Evolutionary conservation across 129 eudicot species (phyloP).

Genomic region (Pulicaria dysenterica): DNA sequence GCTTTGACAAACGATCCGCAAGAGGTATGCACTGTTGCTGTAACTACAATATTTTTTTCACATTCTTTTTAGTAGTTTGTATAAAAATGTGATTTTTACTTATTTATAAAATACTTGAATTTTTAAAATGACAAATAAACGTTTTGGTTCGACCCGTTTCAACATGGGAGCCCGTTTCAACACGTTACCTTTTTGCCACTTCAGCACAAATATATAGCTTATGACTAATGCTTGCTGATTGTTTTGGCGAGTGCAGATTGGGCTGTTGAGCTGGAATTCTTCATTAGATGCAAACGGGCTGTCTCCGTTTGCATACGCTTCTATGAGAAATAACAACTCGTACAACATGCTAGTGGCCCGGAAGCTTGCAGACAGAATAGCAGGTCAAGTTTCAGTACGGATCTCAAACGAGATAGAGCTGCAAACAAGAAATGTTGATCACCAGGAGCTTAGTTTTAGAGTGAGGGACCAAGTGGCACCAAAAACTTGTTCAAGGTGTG

Average conservation of each 20-base stretch:
- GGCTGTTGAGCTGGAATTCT: conserved; percentile 75
- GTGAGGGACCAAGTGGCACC: conserved; percentile 19
- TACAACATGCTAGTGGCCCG: conserved; percentile 65
- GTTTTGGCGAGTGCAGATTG: conserved; percentile 47
- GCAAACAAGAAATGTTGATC: conserved; percentile 23
- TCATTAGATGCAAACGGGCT: conserved; percentile 70
- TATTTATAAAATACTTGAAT: neutral
- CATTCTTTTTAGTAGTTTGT: neutral
- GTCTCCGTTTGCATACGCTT: conserved; percentile 73
- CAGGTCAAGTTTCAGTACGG: conserved; percentile 66
- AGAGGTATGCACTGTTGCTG: conserved; percentile 48
- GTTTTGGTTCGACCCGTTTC: neutral
- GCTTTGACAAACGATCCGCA: conserved; percentile 77
- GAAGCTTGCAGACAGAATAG: conserved; percentile 60
- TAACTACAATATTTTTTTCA: neutral
- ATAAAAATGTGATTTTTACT: neutral
- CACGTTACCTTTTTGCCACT: neutral
- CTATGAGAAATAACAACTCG: conserved; percentile 72
- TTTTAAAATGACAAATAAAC: neutral
- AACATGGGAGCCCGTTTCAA: neutral
- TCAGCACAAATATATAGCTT: neutral
- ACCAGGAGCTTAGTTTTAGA: conserved; percentile 38
- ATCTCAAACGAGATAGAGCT: conserved; percentile 56
- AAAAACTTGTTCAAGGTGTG: conserved; percentile 72
- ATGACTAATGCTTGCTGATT: neutral